Conservation (phyloP, 1,284 basidiomycete genomes). For the Porogramme epimiltina region DNA sequence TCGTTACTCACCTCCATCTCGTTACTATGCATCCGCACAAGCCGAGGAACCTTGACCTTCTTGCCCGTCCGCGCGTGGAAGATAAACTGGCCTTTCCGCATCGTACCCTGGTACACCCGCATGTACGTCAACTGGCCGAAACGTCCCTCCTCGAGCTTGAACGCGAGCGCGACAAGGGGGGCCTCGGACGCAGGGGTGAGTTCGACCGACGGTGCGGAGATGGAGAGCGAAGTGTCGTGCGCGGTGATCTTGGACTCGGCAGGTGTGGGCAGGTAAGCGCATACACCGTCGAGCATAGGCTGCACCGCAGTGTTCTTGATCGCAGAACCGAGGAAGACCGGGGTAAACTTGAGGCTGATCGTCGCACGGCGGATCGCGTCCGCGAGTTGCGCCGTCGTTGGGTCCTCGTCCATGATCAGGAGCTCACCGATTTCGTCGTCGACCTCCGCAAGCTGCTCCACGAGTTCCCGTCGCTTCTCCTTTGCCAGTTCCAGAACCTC, state of each 20-base stretch:
- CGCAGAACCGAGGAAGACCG: conserved; percentile 96
- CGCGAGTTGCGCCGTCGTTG: conserved; percentile 75
- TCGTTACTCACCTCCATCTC: conserved; percentile 85
- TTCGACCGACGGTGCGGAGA: conserved; percentile 68
- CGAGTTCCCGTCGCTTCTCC: conserved; percentile 86
- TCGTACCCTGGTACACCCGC: conserved; percentile 95
- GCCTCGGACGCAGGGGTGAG: conserved; percentile 83
- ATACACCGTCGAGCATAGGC: conserved; percentile 92
- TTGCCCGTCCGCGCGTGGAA: conserved; percentile 96
- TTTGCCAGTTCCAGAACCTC: conserved; percentile 73
- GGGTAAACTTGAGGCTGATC: conserved; percentile 87
- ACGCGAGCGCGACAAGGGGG: conserved; percentile 92
- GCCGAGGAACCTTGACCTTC: conserved; percentile 96
- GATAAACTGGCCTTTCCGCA: conserved; percentile 86
- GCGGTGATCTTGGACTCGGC: conserved; percentile 82
- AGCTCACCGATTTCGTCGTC: conserved; percentile 95
- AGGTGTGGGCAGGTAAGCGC: conserved; percentile 94
- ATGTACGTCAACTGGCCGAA: conserved; percentile 99
- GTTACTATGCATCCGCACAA: conserved; percentile 98
- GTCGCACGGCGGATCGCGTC: conserved; percentile 91
- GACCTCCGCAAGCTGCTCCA: conserved; percentile 95
- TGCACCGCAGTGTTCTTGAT: conserved; percentile 99
- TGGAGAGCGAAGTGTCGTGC: conserved; percentile 78
- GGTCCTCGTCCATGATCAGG: conserved; percentile 84
- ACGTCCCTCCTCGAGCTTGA: conserved; percentile 98